Base-by-base conservation (phyloP, 495 filamentous ascomycete genomes). In the Aspergillus bridgeri region DNA sequence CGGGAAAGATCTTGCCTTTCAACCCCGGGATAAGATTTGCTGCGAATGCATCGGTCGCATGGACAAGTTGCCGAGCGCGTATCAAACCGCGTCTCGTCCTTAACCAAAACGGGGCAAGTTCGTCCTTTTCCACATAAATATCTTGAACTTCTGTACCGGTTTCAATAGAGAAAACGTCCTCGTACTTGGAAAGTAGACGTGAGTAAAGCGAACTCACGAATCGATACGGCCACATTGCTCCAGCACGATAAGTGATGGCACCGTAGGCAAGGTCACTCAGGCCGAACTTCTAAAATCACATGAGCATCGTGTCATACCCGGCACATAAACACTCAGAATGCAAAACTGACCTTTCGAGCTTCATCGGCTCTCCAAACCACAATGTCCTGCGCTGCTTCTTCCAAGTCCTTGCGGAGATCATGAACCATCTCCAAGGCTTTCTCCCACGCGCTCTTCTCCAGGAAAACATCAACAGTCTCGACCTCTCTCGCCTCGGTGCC, bases 11-110 rank as follows among this genome's bases (percentile, higher is more conserved):
- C 44, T 69, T 74, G 3, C 75, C 73, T 42, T 64, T 63, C 17
- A 81, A 66, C 2, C 73, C 71, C 1, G 79, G 75, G 21, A 81
- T 62, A 15, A 81, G 70, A 43, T 79, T 72, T 0, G 75, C 57
- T 6, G 76, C 66, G 58, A 74, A 75, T 29, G 65, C 80, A 53
- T 82, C 81, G 22, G 76, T 81, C 21, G 77, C 74, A 60, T 79
- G 76, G n/a, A 84, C 57, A 25, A 82, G 57, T 47, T 77, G 69
- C 17, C 54, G 63, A 7, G 79, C 70, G 8, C 57, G 57, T 45
- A 79, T 73, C 6, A 38, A 45, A 13, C 76, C 75, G 6, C 70
- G 69, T 0, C 65, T 29, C 0, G 78, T 80, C 1, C 53, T 51
- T 13, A 79, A 51, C 24, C 58, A 56, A 56, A 72, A 80, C 2